Conservation (phyloP, 192 early-diverging fungal genomes). For the Piromyces finnis region DNA sequence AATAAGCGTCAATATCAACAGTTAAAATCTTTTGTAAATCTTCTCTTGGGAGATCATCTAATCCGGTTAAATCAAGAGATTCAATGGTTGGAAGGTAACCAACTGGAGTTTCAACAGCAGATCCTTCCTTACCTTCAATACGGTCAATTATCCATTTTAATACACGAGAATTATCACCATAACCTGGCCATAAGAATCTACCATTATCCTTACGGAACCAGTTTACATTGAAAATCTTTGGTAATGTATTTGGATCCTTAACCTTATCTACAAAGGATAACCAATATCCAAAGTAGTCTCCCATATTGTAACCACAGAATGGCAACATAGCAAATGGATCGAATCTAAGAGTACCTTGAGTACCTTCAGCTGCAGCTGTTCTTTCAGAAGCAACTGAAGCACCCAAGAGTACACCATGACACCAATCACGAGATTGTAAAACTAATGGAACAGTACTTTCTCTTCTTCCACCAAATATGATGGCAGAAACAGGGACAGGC, state of each 20-base stretch:
- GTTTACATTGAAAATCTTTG: too few species aligned
- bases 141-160: too few species aligned
- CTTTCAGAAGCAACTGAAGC: conserved; percentile 1
- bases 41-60: neutral
- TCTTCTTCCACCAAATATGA: neutral
- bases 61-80: neutral
- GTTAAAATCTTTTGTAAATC: neutral
- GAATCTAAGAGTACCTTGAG: too few species aligned
- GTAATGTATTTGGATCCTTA: too few species aligned
- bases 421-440: too few species aligned
- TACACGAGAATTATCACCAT: too few species aligned
- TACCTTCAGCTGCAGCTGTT: conserved; percentile 5
- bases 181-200: too few species aligned
- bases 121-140: too few species aligned
- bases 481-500: too few species aligned
- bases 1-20: too few species aligned
- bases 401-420: neutral
- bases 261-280: too few species aligned
- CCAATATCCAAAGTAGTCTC: neutral
- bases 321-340: conserved; percentile 1
- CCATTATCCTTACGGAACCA: too few species aligned
- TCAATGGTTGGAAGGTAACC: neutral
- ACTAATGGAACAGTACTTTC: neutral
- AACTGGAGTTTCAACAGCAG: neutral
- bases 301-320: conserved; percentile 9